These are phyloP conservation scores for Agaricus sinodeliciosus DNA, from an alignment of 768 basidiomycete genomes.

Conservation along the genomic window DNA sequence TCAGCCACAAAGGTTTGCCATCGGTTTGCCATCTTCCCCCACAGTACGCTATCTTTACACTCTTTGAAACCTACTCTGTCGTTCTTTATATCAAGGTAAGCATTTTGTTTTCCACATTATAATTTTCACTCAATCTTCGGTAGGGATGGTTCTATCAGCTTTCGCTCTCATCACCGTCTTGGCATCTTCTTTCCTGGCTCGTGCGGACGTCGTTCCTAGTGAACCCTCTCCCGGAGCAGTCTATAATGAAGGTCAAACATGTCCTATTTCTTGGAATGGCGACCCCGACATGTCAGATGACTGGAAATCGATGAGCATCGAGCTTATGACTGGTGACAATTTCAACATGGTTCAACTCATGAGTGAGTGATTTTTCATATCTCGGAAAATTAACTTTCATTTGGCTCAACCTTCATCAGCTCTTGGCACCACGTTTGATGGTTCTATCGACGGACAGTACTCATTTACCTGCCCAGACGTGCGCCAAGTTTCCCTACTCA, in stretches of 20 bases:
- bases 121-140: background rate
- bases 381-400: background rate
- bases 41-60: no score
- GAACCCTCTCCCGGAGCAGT: conserved; percentile 52
- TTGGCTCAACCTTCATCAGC: conserved; percentile 31
- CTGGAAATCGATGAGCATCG: conserved; percentile 70
- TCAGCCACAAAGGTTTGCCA: background rate
- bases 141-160: conserved; percentile 16
- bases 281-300: conserved; percentile 43
- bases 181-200: conserved; percentile 30
- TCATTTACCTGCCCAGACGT: conserved; percentile 65
- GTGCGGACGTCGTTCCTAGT: conserved; percentile 52
- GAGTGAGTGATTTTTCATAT: conserved; percentile 35
- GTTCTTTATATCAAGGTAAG: background rate
- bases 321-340: conserved; percentile 80
- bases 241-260: conserved; percentile 51
- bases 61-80: conserved; percentile 12
- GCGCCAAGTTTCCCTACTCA: conserved; percentile 14
- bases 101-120: conserved; percentile 17
- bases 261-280: conserved; percentile 51
- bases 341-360: conserved; percentile 59
- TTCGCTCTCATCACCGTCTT: conserved; percentile 29
- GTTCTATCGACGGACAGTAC: conserved; percentile 46
- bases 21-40: background rate
- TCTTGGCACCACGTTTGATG: conserved; percentile 55